Evolutionary conservation across 305 asterid species (phyloP).

Genomic region (Andrographis paniculata): DNA sequence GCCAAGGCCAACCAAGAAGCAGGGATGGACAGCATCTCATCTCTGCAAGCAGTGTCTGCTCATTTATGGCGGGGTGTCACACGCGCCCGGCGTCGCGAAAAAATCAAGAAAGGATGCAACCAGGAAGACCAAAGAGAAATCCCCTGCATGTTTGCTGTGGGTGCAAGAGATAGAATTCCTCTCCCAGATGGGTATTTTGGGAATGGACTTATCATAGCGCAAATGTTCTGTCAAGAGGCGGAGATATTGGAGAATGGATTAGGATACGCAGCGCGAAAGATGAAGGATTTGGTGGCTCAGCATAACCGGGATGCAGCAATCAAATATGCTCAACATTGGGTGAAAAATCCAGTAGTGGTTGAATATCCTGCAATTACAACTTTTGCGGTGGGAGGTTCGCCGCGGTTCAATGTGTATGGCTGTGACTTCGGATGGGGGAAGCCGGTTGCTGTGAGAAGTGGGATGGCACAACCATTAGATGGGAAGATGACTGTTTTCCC

Average conservation of each 20-base stretch:
- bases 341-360: conserved; percentile 13
- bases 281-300: conserved; percentile 18
- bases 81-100: conserved; percentile 14
- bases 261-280: conserved; percentile 28
- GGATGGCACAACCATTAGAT: conserved; percentile 22
- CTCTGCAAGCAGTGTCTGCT: conserved; percentile 40
- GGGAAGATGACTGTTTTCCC: conserved; percentile 33
- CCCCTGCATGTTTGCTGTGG: conserved; percentile 7
- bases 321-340: conserved; percentile 24
- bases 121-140: conserved; percentile 1
- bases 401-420: conserved; percentile 35
- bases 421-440: conserved; percentile 56
- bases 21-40: conserved; percentile 15
- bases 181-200: conserved; percentile 34
- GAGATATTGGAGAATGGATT: conserved; percentile 27
- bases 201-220: conserved; percentile 10
- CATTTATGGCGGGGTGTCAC: conserved; percentile 29
- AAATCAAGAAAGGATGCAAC: not conserved
- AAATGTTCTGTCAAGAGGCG: not conserved
- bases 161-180: conserved; percentile 22
- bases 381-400: conserved; percentile 29
- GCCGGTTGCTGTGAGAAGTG: conserved; percentile 40
- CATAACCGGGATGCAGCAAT: conserved; percentile 18
- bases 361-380: not conserved
- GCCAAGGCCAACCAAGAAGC: conserved; percentile 28